These are phyloP conservation scores for Phytopythium aichiense DNA, from an alignment of 352 stramenopile species.

Conservation along the genomic window DNA sequence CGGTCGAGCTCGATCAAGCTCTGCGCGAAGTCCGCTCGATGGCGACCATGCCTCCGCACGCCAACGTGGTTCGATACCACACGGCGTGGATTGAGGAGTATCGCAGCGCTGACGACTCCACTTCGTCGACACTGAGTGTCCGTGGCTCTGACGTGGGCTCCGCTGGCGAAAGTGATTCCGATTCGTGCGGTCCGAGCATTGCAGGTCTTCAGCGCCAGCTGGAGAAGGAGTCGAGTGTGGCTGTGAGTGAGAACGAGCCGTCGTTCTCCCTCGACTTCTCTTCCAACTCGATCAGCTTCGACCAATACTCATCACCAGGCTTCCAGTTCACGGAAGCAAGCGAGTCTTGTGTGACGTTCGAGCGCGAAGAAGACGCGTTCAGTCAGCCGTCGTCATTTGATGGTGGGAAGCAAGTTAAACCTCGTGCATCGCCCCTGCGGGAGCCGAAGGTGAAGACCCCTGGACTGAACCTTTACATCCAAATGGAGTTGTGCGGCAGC, in stretches of 20 bases:
- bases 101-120: constrained; percentile 18
- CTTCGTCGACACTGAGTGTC: constrained; percentile 26
- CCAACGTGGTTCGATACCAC: constrained; percentile 79
- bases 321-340: constrained; percentile 60
- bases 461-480: constrained; percentile 67
- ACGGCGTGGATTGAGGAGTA: constrained; percentile 75
- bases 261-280: constrained; percentile 59
- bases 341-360: constrained; percentile 23
- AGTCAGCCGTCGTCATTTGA: constrained; percentile 9
- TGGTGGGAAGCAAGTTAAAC: constrained; percentile 8
- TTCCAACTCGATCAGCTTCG: constrained; percentile 41
- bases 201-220: constrained; percentile 9
- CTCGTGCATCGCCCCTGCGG: background rate
- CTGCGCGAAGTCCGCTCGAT: constrained; percentile 76
- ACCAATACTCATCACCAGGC: constrained; percentile 48
- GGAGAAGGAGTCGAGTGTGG: constrained; percentile 23
- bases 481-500: constrained; percentile 68
- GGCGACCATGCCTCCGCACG: constrained; percentile 60
- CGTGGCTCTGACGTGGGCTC: constrained; percentile 32
- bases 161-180: constrained; percentile 1
- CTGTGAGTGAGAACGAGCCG: constrained; percentile 21
- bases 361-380: constrained; percentile 21
- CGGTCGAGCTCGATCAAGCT: constrained; percentile 43
- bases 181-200: constrained; percentile 1
- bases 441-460: constrained; percentile 17